A percentile compares a stretch with the other conserved stretches of the same genome.
phyloP scores from a whole-genome alignment of 805 yeast genomes.

The Priceomyces haplophilus region DNA sequence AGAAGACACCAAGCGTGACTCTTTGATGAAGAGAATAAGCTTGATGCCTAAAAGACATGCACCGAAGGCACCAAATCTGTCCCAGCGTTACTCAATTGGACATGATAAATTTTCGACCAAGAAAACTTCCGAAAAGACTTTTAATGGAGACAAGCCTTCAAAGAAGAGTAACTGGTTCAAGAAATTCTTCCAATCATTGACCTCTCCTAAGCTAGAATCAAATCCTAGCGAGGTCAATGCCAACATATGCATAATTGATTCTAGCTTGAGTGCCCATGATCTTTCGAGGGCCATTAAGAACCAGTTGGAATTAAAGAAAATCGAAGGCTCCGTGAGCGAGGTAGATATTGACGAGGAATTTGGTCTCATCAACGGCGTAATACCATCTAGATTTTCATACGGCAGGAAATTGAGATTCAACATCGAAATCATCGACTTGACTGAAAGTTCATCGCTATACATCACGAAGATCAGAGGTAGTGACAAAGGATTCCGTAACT shows the following conservation, averaged over 20 bases:
- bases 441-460: slow-evolving; percentile 38
- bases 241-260: slow-evolving; percentile 33
- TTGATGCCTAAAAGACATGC: slow-evolving; percentile 39
- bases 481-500: slow-evolving; percentile 42
- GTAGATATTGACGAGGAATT: slow-evolving; percentile 43
- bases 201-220: slow-evolving; percentile 7
- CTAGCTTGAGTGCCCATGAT: slow-evolving; percentile 26
- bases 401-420: slow-evolving; percentile 47
- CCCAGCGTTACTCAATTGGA: slow-evolving; percentile 33
- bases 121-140: background rate
- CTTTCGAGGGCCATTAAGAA: slow-evolving; percentile 34
- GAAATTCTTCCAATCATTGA: slow-evolving; percentile 30
- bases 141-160: slow-evolving; percentile 2
- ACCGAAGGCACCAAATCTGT: slow-evolving; percentile 34
- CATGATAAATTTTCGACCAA: slow-evolving; percentile 8
- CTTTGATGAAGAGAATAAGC: slow-evolving; percentile 25
- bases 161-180: slow-evolving; percentile 37
- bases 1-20: slow-evolving; percentile 6
- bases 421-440: slow-evolving; percentile 40
- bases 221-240: slow-evolving; percentile 11
- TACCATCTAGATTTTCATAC: slow-evolving; percentile 45
- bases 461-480: slow-evolving; percentile 46
- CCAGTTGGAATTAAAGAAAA: slow-evolving; percentile 43
- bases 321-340: slow-evolving; percentile 48
- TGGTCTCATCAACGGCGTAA: slow-evolving; percentile 43